These are phyloP conservation scores for Cymbidium sinense DNA, from an alignment of 106 monocot genomes.

Conservation along the genomic window DNA sequence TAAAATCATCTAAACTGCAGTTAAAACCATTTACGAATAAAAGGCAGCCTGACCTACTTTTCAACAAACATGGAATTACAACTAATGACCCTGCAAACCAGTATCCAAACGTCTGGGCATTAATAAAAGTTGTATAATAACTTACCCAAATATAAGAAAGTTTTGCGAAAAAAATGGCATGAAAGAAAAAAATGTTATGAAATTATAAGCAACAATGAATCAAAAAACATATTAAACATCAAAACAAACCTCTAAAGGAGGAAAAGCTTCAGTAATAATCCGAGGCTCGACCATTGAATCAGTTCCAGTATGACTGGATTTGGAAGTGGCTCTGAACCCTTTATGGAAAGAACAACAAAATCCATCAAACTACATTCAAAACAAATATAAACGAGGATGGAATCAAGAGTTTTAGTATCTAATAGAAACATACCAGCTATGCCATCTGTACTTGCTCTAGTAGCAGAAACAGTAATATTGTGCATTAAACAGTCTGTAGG, in stretches of 20 bases:
- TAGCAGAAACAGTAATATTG: slow-evolving; percentile 14
- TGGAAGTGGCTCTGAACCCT: slow-evolving; percentile 34
- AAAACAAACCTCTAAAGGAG: slow-evolving; percentile 46
- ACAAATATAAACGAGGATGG: not conserved
- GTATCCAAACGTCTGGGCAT: not conserved
- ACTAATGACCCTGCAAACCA: not conserved
- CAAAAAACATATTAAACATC: not conserved
- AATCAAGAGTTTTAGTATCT: not conserved
- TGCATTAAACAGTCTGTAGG: slow-evolving; percentile 32
- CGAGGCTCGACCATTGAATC: slow-evolving; percentile 28
- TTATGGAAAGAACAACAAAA: not conserved
- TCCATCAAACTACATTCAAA: not conserved
- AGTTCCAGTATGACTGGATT: slow-evolving; percentile 33
- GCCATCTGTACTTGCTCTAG: slow-evolving; percentile 25
- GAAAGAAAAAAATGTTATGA: not conserved
- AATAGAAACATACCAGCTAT: slow-evolving; percentile 21
- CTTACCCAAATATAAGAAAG: not conserved
- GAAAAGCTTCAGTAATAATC: slow-evolving; percentile 34
- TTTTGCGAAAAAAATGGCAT: not conserved
- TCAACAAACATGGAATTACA: not conserved
- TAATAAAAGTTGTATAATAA: not conserved
- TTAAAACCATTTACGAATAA: not conserved
- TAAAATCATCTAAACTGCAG: not conserved
- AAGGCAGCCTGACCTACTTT: not conserved
- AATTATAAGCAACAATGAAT: not conserved